Base-by-base conservation (phyloP, 208 protist genomes). In the Leishmania arabica region DNA sequence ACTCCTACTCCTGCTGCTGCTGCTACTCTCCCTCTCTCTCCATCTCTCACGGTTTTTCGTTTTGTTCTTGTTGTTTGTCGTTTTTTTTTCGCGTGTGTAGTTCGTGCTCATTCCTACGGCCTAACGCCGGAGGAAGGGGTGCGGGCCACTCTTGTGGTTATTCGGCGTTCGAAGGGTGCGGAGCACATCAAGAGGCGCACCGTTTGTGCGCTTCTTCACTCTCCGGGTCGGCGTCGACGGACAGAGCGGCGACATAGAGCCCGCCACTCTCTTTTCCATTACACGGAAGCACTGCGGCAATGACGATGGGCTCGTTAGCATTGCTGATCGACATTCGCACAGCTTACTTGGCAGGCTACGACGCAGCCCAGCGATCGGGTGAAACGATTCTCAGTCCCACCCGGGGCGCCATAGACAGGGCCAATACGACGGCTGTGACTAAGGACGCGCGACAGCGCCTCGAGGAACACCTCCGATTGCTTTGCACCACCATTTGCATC, bases 401-500 rank as follows among this genome's bases (percentile, higher is more conserved):
- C 27, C 31, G 37, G 34, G 60, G 56, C 47, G 21, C 21, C 19
- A n/a, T 6, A 8, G 60, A 75, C 31, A 31, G 65, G 21, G 47
- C 40, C 13, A 13, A 19, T 4, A 27, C 34, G 45, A 21, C 45
- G 58, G 60, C 37, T 19, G 65, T 74, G 34, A 42, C 31, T 45
- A 73, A 75, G 45, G 66, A 76, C 15, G 77, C 79, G 6, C 53
- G 45, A 3, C 78, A 82, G 37, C 75, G 64, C 13, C 81, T 91
- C 1, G 58, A 65, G 34, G 75, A 84, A 7, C 45, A 80, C 34
- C 83, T 88, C 27, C 78, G 84, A 31, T 64, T 85, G 17, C 77
- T 86, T 15, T 90, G 89, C 84, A 90, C 86, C 3, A 76, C 79
- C 3, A 81, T 92, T 54, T 84, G 88, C 76, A 88, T 92, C 31